Percentiles rank a stretch among this genome's conserved stretches.
phyloP scores from a whole-genome alignment of 2,329 filamentous ascomycete species.

The Cladophialophora carrionii region DNA sequence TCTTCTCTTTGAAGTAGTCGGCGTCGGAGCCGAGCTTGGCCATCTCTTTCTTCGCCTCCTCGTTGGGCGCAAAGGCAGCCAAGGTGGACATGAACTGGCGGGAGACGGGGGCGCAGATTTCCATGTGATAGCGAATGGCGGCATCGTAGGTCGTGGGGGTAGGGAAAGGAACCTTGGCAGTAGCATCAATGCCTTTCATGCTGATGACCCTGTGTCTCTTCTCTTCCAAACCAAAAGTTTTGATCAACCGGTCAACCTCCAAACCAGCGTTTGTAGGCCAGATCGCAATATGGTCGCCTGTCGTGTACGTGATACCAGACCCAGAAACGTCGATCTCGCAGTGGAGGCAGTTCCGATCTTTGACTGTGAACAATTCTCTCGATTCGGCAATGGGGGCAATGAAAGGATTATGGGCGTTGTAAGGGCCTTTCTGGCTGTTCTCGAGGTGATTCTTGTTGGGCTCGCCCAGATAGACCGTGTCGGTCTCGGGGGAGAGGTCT shows the following conservation, averaged over 20 bases:
- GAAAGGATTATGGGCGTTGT: constrained; percentile 95
- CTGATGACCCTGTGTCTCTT: constrained; percentile 83
- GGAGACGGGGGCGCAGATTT: constrained; percentile 92
- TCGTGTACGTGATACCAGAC: constrained; percentile 90
- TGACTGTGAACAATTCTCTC: constrained; percentile 84
- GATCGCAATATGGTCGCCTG: constrained; percentile 93
- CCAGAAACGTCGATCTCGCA: constrained; percentile 90
- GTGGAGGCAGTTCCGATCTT: constrained; percentile 92
- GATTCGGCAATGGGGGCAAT: constrained; percentile 92
- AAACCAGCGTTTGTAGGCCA: constrained; percentile 95
- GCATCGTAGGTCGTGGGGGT: constrained; percentile 96
- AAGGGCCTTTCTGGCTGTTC: constrained; percentile 79
- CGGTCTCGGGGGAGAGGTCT: constrained; percentile 71
- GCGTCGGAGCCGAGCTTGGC: constrained; percentile 87
- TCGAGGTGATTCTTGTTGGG: constrained; percentile 96
- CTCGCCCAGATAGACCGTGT: constrained; percentile 90
- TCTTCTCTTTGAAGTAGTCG: constrained; percentile 89
- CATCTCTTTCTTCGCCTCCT: constrained; percentile 84
- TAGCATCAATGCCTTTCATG: constrained; percentile 89
- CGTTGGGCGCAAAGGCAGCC: constrained; percentile 84
- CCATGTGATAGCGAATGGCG: constrained; percentile 91
- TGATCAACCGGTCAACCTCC: constrained; percentile 88
- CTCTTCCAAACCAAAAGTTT: constrained; percentile 71
- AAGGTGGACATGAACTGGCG: constrained; percentile 90
- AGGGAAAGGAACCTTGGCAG: constrained; percentile 96